Evolutionary conservation across 352 stramenopile species (phyloP), one percentile per base, ranked within the genome.

Genomic region (Aphanomyces cochlioides): DNA sequence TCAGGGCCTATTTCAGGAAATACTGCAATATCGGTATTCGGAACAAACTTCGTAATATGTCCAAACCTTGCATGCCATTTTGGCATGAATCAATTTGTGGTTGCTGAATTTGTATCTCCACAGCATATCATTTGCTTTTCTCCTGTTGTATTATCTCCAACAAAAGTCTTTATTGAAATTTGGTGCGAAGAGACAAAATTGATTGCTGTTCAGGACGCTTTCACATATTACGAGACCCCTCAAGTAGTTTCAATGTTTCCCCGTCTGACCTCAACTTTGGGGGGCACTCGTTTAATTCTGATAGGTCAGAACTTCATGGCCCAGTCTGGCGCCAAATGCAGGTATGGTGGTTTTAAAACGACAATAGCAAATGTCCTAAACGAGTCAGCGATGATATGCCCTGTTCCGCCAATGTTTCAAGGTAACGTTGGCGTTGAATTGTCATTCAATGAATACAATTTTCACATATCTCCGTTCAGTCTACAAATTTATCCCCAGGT

Each of bases 1-100:
- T 77, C 68, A 21, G 80, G 78, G 1, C 75, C 78, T 7, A 75
- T 34, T 5, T 70, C 53, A 7, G 78, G 80, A 38, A 77, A 75
- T 3, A 78, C 78, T n/a, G 3, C 66, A 5, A 6, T 87, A 28
- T 73, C 40, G 5, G 78, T 87, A 43, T 36, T 60, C 4, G 58
- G 69, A 5, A 68, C 57, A 48, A 45, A 67, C 17, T 40, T 56
- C 3, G n/a, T 53, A 1, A 58, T 67, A 17, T 87, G 78, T 34
- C 56, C 56, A 47, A 36, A 37, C 7, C 47, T 84, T 12, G 40
- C 66, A 8, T 87, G 80, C 47, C 41, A 74, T 37, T 63, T 87
- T 58, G 80, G 66, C 8, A 40, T 56, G 3, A 65, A 47, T 10
- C 28, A 40, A 4, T 63, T 53, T 41, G 59, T 76, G 38, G 36